Conservation (phyloP, 768 basidiomycete species). For the Pholiota conissans region DNA sequence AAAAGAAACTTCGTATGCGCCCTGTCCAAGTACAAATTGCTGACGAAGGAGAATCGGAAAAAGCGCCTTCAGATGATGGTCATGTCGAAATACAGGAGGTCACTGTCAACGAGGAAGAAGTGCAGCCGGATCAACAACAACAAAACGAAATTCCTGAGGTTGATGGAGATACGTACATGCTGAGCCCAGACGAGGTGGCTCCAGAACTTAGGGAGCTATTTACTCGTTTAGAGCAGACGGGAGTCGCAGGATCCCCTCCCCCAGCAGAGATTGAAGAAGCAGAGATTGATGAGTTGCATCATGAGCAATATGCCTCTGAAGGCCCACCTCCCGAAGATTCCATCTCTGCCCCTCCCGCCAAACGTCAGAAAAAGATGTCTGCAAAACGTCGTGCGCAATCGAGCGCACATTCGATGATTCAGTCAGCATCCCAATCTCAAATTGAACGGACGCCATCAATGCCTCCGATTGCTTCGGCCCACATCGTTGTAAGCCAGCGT, state of each 20-base stretch:
- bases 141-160: neutral
- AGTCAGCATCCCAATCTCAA: neutral
- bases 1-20: neutral
- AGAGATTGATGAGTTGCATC: neutral
- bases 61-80: conserved; percentile 12
- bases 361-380: conserved; percentile 4
- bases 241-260: neutral
- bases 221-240: conserved; percentile 8
- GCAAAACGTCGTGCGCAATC: no score
- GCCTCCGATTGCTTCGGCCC: neutral
- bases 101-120: neutral
- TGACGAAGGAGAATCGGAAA: conserved; percentile 20
- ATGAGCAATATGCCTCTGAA: neutral
- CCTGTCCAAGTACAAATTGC: conserved; percentile 8
- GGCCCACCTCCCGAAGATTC: conserved; percentile 15
- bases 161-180: neutral
- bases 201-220: conserved; percentile 10
- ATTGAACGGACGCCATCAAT: conserved; percentile 2
- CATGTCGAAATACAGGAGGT: neutral
- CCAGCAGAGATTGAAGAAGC: neutral
- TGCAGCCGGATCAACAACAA: neutral
- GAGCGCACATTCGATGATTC: neutral
- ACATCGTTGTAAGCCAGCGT: neutral
- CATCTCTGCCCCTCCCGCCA: conserved; percentile 1
- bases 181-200: neutral